Conservation (phyloP, 2,329 filamentous ascomycete genomes). For the Lachnellula arida region DNA sequence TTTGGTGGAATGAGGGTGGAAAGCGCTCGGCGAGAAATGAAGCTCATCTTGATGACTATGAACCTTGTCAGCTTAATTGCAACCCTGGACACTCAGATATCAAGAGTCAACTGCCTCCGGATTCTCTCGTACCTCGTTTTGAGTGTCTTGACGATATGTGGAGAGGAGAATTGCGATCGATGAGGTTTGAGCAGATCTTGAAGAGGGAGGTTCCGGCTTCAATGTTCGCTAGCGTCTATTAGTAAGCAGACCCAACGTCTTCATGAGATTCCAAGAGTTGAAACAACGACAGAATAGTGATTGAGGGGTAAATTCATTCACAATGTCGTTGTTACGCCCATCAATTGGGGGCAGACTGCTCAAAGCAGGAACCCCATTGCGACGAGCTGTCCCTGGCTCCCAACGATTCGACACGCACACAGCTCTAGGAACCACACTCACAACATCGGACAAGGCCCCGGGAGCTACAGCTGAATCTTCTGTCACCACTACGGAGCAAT, state of each 20-base stretch:
- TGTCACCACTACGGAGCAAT: background rate
- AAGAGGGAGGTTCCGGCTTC: conserved; percentile 12
- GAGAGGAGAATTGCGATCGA: conserved; percentile 16
- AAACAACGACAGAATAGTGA: background rate
- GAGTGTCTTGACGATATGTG: conserved; percentile 25
- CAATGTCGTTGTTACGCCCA: conserved; percentile 64
- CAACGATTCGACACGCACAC: conserved; percentile 50
- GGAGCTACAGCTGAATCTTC: conserved; percentile 32
- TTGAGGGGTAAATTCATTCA: conserved; percentile 22
- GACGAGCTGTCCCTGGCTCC: conserved; percentile 38
- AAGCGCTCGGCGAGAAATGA: conserved; percentile 82
- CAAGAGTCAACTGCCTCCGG: background rate
- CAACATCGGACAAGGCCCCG: conserved; percentile 34
- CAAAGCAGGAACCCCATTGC: conserved; percentile 39
- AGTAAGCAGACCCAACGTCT: conserved; percentile 13
- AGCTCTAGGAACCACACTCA: conserved; percentile 35
- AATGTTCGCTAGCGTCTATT: conserved; percentile 10
- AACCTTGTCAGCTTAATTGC: conserved; percentile 31
- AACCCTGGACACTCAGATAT: background rate
- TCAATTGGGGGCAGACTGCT: conserved; percentile 49
- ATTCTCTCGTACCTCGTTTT: conserved; percentile 26
- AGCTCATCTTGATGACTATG: conserved; percentile 72
- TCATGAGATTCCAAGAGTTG: background rate
- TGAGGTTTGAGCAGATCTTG: conserved; percentile 15
- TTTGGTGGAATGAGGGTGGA: conserved; percentile 99